Conservation (phyloP, 139 green algal species). For the Tetratostichococcus sp. region DNA sequence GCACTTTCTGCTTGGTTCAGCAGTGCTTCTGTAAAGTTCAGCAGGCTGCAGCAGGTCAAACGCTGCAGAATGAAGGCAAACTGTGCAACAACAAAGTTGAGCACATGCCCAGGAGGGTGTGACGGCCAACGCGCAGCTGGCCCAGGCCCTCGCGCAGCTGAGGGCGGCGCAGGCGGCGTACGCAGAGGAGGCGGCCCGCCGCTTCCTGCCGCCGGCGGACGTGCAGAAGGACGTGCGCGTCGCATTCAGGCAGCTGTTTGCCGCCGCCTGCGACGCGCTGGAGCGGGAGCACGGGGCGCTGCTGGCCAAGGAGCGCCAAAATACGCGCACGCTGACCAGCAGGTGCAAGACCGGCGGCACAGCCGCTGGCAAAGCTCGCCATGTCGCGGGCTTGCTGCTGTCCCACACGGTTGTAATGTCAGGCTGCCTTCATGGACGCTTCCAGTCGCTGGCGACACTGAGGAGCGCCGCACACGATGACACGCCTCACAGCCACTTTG, state of each 20-base stretch:
- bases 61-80: no score
- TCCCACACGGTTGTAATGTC: conserved; percentile 13
- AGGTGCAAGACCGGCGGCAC: conserved; percentile 3
- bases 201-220: conserved; percentile 20
- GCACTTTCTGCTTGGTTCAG: no score
- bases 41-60: neutral
- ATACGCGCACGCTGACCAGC: conserved; percentile 35
- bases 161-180: conserved; percentile 23
- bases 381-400: no score
- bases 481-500: no score
- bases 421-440: no score
- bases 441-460: no score
- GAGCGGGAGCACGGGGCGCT: conserved; percentile 54
- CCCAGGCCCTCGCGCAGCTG: conserved; percentile 17
- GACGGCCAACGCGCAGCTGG: conserved; percentile 5
- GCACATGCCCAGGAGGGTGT: conserved; percentile 17
- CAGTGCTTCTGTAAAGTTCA: no score
- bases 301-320: conserved; percentile 44
- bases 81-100: no score
- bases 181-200: conserved; percentile 16
- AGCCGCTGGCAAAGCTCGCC: no score
- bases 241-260: conserved; percentile 35
- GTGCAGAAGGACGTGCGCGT: conserved; percentile 11
- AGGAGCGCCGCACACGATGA: no score
- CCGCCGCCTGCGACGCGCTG: conserved; percentile 41